A percentile compares a stretch with the other conserved stretches of the same genome.
phyloP scores from a whole-genome alignment of 202 grass and related monocot genomes.

The Setaria viridis region DNA sequence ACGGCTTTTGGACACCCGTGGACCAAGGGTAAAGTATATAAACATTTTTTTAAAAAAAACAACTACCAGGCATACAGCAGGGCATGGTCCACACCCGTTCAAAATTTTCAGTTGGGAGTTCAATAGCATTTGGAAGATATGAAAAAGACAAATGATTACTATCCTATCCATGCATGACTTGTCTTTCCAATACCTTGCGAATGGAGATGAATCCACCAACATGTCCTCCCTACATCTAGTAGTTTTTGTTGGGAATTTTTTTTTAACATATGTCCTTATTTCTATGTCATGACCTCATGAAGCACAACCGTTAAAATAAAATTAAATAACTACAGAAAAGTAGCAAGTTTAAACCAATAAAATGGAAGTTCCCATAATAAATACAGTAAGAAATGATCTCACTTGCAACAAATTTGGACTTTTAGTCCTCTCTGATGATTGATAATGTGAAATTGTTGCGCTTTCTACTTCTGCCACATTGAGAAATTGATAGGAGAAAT shows the following conservation, averaged over 20 bases:
- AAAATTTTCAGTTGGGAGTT: not conserved
- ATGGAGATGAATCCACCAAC: not conserved
- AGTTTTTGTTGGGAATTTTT: no score
- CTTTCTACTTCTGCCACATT: slow-evolving; percentile 96
- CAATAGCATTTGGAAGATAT: slow-evolving; percentile 13
- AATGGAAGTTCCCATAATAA: slow-evolving; percentile 5
- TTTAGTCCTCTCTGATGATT: slow-evolving; percentile 66
- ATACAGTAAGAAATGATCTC: slow-evolving; percentile 36
- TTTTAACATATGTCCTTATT: not conserved
- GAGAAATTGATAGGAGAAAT: slow-evolving; percentile 94
- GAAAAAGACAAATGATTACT: not conserved
- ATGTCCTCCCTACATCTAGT: not conserved
- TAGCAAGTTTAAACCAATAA: slow-evolving; percentile 15
- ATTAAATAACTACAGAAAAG: slow-evolving; percentile 7
- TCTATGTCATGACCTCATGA: slow-evolving; percentile 20
- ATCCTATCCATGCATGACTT: not conserved
- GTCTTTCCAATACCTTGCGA: not conserved
- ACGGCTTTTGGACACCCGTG: not conserved
- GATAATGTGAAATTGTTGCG: slow-evolving; percentile 53
- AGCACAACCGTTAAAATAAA: not conserved
- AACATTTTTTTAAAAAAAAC: not conserved
- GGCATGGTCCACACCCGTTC: not conserved
- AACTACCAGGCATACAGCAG: not conserved
- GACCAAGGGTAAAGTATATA: not conserved
- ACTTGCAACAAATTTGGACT: slow-evolving; percentile 78